Evolutionary conservation across 805 yeast genomes (phyloP), one percentile per base, ranked within the genome.

Genomic region (Ogataea parapolymorpha): DNA sequence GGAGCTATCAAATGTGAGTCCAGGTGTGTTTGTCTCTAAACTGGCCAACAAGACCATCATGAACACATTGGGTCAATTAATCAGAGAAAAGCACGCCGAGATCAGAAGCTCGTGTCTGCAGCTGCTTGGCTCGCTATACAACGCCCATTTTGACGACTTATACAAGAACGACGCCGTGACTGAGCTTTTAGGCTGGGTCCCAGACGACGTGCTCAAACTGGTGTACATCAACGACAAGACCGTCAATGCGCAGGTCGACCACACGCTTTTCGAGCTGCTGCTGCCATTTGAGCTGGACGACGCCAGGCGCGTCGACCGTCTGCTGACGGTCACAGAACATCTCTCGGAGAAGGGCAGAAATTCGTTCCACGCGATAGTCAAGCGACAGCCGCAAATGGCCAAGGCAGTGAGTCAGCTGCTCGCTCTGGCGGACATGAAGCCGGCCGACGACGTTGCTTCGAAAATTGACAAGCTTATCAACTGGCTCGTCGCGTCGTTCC

Each of bases 181-280:
- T 13, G 51, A 54, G 6, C 44, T 66, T 17, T 55, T 77, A 7
- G 58, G 62, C 5, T 69, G 71, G 57, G 79, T 88, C 18, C 96
- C 96, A 1, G 75, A 78, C 32, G 71, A 73, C 16, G 59, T 89
- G 0, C 63, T 89, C 33, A 75, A 79, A 16, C 68, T 86, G 32
- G 71, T 83, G 36, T 89, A 85, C 54, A 82, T 89, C 48, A 86
- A 87, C 56, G 89, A 85, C 51, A 71, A 65, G 37, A 67, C 70
- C 8, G 80, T 86, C 36, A 86, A 82, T 42, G 72, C 80, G 10
- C 65, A 74, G 10, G 83, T 87, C 11, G 96, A 88, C 56, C 46
- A 63, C 3, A 63, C 72, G 0, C 49, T 89, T 2, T 72, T 80
- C 50, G 88, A 82, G 43, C 68, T 72, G 38, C 53, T 88, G 1